Evolutionary conservation across 192 early-diverging fungal genomes (phyloP).

Genomic region (Mortierella claussenii): DNA sequence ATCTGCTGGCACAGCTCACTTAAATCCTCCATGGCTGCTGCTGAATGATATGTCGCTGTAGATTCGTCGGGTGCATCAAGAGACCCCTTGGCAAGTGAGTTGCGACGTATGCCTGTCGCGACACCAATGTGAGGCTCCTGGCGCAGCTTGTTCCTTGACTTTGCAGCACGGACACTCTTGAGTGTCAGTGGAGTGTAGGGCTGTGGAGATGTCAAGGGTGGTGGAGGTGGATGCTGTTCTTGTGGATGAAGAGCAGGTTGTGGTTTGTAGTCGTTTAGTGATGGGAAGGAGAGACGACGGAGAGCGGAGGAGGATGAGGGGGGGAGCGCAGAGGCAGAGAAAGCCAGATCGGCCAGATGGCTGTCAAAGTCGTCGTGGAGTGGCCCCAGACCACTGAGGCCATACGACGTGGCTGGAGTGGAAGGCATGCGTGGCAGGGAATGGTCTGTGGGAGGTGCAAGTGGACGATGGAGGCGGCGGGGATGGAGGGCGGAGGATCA

Average conservation of each 20-base stretch:
- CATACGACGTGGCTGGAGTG: neutral
- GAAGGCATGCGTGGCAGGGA: conserved; percentile 8
- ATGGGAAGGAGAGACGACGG: conserved; percentile 30
- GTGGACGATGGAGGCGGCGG: neutral
- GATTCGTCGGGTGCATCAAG: neutral
- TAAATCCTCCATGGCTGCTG: neutral
- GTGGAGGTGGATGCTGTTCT: neutral
- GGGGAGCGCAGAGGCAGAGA: conserved; percentile 1
- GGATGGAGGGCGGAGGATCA: neutral
- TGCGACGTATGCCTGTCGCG: conserved; percentile 23
- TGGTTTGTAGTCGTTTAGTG: conserved; percentile 25
- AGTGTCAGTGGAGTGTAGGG: conserved; percentile 28
- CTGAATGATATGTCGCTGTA: neutral
- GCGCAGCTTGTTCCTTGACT: conserved; percentile 41
- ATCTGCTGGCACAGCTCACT: neutral
- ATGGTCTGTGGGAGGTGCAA: neutral
- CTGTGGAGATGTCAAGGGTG: conserved; percentile 10
- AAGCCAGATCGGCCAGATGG: too few relatives aligned
- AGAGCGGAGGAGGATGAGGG: neutral
- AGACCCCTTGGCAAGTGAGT: conserved; percentile 17
- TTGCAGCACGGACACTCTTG: conserved; percentile 32
- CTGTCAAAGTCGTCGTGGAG: conserved; percentile 5
- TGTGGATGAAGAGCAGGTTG: neutral
- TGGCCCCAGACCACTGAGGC: neutral
- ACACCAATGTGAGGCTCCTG: conserved; percentile 36